Conservation (phyloP, 2,329 filamentous ascomycete species). For the Calonectria henricotiae region DNA sequence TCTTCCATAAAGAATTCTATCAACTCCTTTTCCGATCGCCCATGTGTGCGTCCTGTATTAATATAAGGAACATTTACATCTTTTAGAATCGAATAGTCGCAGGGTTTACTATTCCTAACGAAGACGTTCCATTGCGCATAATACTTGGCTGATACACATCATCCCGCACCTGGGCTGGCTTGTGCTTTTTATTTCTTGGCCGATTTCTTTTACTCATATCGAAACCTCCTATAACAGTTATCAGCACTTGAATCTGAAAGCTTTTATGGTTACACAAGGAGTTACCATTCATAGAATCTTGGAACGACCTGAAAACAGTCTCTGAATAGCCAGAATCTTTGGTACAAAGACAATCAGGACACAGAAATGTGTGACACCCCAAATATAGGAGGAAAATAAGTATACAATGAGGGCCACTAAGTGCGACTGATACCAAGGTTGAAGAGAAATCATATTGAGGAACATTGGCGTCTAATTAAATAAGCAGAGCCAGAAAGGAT, state of each 20-base stretch:
- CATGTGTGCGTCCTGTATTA: background rate
- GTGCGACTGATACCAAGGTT: too few species aligned
- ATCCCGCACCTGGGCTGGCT: background rate
- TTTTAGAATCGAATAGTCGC: background rate
- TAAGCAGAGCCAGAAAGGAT: background rate
- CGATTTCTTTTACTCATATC: background rate
- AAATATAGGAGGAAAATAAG: too few species aligned
- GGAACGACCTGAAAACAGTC: too few species aligned
- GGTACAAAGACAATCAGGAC: too few species aligned
- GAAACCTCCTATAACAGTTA: too few species aligned
- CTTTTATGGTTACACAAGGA: too few species aligned
- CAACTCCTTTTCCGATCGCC: background rate
- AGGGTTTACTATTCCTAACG: background rate
- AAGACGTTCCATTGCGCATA: background rate
- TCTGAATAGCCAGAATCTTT: too few species aligned
- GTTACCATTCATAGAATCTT: too few species aligned
- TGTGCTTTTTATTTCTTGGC: background rate
- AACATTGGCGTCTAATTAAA: background rate
- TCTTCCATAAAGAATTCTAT: background rate
- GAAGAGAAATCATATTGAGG: slow-evolving; percentile 3
- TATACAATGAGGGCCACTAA: background rate
- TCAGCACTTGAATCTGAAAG: background rate
- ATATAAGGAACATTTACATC: background rate
- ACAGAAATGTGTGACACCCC: too few species aligned
- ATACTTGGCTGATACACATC: background rate